Evolutionary conservation across 1,284 basidiomycete genomes (phyloP).

Genomic region (Fomitiporia mediterranea): DNA sequence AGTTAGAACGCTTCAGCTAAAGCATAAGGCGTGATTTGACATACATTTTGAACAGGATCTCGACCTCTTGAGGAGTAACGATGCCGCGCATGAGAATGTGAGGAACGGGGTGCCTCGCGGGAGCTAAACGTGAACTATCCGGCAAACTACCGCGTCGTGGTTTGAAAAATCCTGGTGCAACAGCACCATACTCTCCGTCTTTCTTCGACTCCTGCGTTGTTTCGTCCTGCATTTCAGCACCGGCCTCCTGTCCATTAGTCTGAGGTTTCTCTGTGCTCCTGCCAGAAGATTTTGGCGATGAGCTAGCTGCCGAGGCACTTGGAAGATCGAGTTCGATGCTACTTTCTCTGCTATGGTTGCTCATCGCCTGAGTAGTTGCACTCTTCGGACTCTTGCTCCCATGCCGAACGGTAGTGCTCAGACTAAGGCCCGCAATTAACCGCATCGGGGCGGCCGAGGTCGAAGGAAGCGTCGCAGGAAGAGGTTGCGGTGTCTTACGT

Average conservation of each 20-base stretch:
- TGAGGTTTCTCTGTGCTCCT: neutral
- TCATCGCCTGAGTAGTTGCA: neutral
- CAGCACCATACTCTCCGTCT: constrained; percentile 16
- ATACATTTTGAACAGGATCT: constrained; percentile 75
- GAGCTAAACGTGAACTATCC: constrained; percentile 29
- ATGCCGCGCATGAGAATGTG: constrained; percentile 67
- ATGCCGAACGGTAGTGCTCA: constrained; percentile 40
- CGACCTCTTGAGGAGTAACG: constrained; percentile 66
- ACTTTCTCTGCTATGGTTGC: neutral
- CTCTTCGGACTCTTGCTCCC: constrained; percentile 32
- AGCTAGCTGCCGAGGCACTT: neutral
- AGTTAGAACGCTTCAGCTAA: constrained; percentile 6
- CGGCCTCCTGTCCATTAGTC: neutral
- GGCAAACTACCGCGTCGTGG: constrained; percentile 18
- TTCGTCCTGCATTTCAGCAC: neutral
- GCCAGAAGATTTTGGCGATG: neutral
- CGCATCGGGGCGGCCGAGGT: constrained; percentile 62
- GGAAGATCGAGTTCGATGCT: neutral
- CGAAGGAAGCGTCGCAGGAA: constrained; percentile 47
- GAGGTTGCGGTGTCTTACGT: constrained; percentile 13
- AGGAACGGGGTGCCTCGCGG: constrained; percentile 49
- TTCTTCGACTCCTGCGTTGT: constrained; percentile 4
- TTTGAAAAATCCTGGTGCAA: constrained; percentile 15
- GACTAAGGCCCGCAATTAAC: constrained; percentile 57
- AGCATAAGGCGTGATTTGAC: constrained; percentile 25